Conservation (phyloP, 805 yeast genomes). For the Saturnispora sanitii region DNA sequence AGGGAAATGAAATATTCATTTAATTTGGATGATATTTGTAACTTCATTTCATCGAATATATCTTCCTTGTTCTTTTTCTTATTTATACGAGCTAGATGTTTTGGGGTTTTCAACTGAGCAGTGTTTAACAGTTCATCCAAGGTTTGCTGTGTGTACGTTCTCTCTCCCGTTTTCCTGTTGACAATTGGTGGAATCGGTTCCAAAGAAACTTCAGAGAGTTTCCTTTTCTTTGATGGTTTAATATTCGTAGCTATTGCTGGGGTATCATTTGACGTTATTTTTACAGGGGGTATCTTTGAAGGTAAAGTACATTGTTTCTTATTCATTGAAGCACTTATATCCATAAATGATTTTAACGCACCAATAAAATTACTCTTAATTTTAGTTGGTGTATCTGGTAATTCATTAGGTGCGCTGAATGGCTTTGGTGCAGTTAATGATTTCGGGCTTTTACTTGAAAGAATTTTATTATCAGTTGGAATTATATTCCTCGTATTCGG, state of each 20-base stretch:
- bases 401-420: too few species aligned
- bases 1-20: slow-evolving; percentile 13
- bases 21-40: slow-evolving; percentile 9
- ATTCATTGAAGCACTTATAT: background rate
- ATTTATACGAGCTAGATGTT: background rate
- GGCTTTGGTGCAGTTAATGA: too few species aligned
- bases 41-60: slow-evolving; percentile 2
- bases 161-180: background rate
- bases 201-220: too few species aligned
- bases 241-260: background rate
- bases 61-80: slow-evolving; percentile 3
- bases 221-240: background rate
- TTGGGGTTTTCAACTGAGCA: background rate
- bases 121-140: background rate
- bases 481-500: too few species aligned
- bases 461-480: too few species aligned
- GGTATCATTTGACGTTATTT: background rate
- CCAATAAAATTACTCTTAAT: too few species aligned
- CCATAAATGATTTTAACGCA: background rate
- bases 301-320: too few species aligned
- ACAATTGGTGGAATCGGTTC: background rate
- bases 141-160: background rate
- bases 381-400: too few species aligned
- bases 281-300: background rate
- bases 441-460: too few species aligned